Evolutionary conservation across 495 filamentous ascomycete genomes (phyloP), one percentile per base, ranked within the genome.

Genomic region (Penicillium antarcticum): DNA sequence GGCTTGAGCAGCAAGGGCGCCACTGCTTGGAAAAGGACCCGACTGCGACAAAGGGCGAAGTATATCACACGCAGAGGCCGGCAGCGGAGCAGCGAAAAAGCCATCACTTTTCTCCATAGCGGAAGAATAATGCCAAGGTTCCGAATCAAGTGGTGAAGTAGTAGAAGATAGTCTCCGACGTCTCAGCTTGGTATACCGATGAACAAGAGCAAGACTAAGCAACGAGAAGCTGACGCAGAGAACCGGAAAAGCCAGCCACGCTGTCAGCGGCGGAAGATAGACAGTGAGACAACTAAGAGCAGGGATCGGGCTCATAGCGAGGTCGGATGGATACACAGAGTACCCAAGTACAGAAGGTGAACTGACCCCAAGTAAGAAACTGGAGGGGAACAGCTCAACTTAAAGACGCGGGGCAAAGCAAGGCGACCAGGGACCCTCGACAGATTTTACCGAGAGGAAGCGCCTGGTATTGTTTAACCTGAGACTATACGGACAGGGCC

Each of bases 41-140:
- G 50, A 45, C 21, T 63, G 60, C 16, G 71, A 74, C 34, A 73
- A 51, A 34, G 71, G 69, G 45, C 57, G 58, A 33, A 74, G 45
- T 32, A 73, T 58, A 60, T 72, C 68, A 44, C 62, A 66, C n/a
- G 71, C 68, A 12, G 71, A 68, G 41, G 42, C 52, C 21, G 26
- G 41, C 19, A 45, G 56, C 23, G 46, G 18, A 42, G 1, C 18
- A 8, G n/a, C 2, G 19, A 42, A 46, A 29, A 41, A 19, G 33
- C 36, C 23, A 2, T 26, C 38, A 14, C 47, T 55, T 13, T 63
- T 66, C 45, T 58, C 62, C 60, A 63, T 66, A 17, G 13, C 35
- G 52, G 29, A 45, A 5, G 38, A 23, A 26, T 49, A 49, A 17
- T 18, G 21, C 47, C 48, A 55, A 3, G 35, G 2, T 31, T 42